Conservation (phyloP, 1,139 yeast species). For the Saccharomyces hybrid region DNA sequence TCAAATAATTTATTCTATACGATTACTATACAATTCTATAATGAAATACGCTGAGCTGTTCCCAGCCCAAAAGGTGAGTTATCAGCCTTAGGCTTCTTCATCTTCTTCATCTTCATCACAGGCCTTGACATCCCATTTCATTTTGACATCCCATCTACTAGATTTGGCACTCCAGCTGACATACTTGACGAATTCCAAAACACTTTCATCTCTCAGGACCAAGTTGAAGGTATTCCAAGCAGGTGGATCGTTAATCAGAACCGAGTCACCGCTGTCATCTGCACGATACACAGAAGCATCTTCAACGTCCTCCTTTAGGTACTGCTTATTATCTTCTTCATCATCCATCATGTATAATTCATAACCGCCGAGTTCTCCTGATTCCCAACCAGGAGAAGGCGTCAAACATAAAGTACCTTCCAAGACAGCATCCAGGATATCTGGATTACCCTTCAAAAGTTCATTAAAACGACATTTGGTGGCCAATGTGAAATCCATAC, state of each 20-base stretch:
- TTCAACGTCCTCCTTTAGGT: slow-evolving; percentile 22
- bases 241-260: slow-evolving; percentile 73
- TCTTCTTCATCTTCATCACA: slow-evolving; percentile 35
- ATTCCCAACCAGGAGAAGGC: slow-evolving; percentile 74
- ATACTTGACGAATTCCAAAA: slow-evolving; percentile 84
- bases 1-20: background rate
- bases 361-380: slow-evolving; percentile 89
- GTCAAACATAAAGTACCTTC: slow-evolving; percentile 70
- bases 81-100: slow-evolving; percentile 4
- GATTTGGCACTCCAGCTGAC: slow-evolving; percentile 85
- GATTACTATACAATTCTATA: background rate
- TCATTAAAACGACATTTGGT: slow-evolving; percentile 53
- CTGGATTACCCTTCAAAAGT: slow-evolving; percentile 27
- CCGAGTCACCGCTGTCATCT: slow-evolving; percentile 67
- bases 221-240: slow-evolving; percentile 73
- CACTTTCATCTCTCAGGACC: slow-evolving; percentile 75
- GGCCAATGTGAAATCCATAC: slow-evolving; percentile 87
- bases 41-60: background rate
- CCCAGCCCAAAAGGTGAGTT: background rate
- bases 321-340: slow-evolving; percentile 20
- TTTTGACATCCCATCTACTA: slow-evolving; percentile 83
- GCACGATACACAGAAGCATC: slow-evolving; percentile 39
- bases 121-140: slow-evolving; percentile 67
- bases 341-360: slow-evolving; percentile 76
- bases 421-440: slow-evolving; percentile 33